phyloP scores from a whole-genome alignment of 2,329 filamentous ascomycete species.

The Cladosporium sphaerospermum region DNA sequence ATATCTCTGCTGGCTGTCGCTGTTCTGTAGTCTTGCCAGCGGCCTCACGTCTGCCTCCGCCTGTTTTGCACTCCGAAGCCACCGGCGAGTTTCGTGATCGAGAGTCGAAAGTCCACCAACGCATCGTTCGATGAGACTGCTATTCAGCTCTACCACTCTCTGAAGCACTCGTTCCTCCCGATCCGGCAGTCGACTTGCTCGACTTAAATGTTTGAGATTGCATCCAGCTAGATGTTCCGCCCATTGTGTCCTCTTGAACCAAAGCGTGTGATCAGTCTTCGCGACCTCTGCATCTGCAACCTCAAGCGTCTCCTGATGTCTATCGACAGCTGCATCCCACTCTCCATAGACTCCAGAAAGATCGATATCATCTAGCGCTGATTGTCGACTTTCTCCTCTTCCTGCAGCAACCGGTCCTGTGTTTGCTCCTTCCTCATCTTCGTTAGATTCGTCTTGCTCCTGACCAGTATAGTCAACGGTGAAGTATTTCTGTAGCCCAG shows the following conservation, averaged over 20 bases:
- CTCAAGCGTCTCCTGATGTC: not conserved
- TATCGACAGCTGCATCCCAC: not conserved
- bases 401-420: not conserved
- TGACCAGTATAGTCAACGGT: constrained; percentile 1
- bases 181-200: not conserved
- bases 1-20: not conserved
- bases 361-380: not conserved
- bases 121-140: not conserved
- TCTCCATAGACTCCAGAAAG: not conserved
- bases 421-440: not conserved
- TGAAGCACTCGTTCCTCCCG: not conserved
- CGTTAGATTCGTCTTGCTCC: not conserved
- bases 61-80: not conserved
- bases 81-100: not conserved
- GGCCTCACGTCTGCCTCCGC: not conserved
- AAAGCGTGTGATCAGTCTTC: not conserved
- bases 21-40: not conserved
- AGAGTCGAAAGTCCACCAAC: not conserved
- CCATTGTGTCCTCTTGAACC: not conserved
- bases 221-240: not conserved
- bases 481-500: constrained; percentile 13
- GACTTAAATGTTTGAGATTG: not conserved
- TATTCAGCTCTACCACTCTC: not conserved
- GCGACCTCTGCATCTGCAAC: not conserved
- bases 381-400: not conserved